Percentiles rank a stretch among this genome's conserved stretches.
Evolutionary conservation across 441 rosid genomes (phyloP).

Genomic region (Sinapis alba): DNA sequence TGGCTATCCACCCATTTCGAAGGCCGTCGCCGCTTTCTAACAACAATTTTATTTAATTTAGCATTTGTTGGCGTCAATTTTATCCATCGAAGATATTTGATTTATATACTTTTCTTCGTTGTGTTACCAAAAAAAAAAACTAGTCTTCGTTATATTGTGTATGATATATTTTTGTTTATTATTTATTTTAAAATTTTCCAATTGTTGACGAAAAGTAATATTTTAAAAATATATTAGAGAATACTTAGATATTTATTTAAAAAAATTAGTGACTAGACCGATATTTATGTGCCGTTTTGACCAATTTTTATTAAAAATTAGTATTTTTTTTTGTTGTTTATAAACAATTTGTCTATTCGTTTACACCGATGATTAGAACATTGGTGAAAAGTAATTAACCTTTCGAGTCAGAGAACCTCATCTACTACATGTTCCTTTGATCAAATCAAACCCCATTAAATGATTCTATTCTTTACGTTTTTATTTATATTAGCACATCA

Average conservation of each 20-base stretch:
- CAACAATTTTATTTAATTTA: not conserved
- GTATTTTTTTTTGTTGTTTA: no score
- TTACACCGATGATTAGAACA: no score
- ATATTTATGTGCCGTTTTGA: no score
- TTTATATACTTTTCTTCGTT: not conserved
- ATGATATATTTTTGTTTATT: not conserved
- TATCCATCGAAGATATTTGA: not conserved
- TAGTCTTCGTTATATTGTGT: not conserved
- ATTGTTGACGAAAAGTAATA: not conserved
- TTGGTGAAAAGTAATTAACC: not conserved
- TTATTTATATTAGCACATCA: slow-evolving; percentile 7
- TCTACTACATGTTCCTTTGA: not conserved
- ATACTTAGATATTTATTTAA: no score
- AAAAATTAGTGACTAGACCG: no score
- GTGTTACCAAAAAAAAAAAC: no score
- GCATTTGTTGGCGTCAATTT: not conserved
- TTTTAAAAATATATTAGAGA: no score
- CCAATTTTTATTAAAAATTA: no score
- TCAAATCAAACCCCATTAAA: slow-evolving; percentile 14
- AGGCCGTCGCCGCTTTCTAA: slow-evolving; percentile 30
- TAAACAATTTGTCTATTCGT: no score
- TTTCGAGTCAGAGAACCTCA: slow-evolving; percentile 2
- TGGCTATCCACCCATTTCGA: slow-evolving; percentile 31
- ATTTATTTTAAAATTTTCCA: not conserved
- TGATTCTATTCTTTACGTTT: not conserved